Conservation (phyloP, 768 basidiomycete genomes). For the Mycena metata region DNA sequence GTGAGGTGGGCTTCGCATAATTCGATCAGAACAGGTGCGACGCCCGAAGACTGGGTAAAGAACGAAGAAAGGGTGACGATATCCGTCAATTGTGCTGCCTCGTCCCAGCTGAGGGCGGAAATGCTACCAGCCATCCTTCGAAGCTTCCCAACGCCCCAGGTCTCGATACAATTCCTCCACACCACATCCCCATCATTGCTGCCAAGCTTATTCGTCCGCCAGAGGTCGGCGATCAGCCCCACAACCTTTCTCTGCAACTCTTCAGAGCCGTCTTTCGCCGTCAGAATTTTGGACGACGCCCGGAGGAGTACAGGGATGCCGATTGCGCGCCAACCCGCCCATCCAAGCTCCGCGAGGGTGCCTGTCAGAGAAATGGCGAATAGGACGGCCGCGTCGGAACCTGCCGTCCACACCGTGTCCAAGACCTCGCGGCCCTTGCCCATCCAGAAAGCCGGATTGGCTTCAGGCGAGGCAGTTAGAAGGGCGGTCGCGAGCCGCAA, state of each 20-base stretch:
- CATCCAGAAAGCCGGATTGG: constrained; percentile 65
- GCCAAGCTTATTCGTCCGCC: constrained; percentile 61
- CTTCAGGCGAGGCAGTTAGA: constrained; percentile 49
- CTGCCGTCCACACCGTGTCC: constrained; percentile 60
- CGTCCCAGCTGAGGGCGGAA: constrained; percentile 34
- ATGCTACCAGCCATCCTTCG: constrained; percentile 50
- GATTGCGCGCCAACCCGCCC: constrained; percentile 84
- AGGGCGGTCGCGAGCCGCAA: constrained; percentile 57
- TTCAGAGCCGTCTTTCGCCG: constrained; percentile 41
- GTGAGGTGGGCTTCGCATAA: constrained; percentile 61
- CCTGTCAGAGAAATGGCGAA: constrained; percentile 72
- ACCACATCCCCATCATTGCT: constrained; percentile 65
- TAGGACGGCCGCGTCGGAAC: constrained; percentile 34
- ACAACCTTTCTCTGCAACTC: constrained; percentile 58
- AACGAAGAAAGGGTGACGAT: constrained; percentile 67
- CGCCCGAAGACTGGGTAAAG: constrained; percentile 55
- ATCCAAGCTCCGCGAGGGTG: constrained; percentile 71
- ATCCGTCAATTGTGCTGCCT: constrained; percentile 68
- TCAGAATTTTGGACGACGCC: constrained; percentile 59
- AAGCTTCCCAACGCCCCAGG: constrained; percentile 61
- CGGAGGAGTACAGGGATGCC: constrained; percentile 72
- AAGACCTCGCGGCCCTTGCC: constrained; percentile 69
- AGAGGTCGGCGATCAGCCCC: constrained; percentile 65
- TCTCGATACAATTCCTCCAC: constrained; percentile 69
- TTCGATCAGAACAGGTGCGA: constrained; percentile 56